Conservation (phyloP, 371 early-diverging fungal genomes). For the Mortierella sp. region DNA sequence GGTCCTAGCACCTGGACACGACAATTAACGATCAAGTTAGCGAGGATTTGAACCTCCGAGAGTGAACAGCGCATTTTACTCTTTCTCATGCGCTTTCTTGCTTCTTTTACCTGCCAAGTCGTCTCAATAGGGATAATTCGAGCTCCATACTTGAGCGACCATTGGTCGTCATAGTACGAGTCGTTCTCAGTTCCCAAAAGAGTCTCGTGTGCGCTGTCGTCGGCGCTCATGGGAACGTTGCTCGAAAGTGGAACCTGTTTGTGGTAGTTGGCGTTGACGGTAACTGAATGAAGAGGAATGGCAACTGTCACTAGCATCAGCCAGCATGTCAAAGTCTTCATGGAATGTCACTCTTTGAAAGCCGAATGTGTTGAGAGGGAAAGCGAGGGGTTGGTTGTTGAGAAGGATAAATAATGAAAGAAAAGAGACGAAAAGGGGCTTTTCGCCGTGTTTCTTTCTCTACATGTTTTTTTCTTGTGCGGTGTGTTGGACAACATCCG, state of each 20-base stretch:
- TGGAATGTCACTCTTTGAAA: not conserved
- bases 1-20: constrained; percentile 68
- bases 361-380: not conserved
- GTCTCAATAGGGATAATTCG: not conserved
- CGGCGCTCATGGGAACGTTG: not conserved
- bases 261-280: not conserved
- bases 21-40: not conserved
- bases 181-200: not conserved
- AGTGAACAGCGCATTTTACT: not conserved
- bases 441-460: not conserved
- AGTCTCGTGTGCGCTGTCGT: not conserved
- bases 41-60: constrained; percentile 7
- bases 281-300: not conserved
- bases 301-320: not conserved
- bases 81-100: no score
- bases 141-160: not conserved
- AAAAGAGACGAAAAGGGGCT: not conserved
- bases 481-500: not conserved
- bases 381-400: not conserved
- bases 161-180: not conserved
- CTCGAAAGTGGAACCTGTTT: not conserved
- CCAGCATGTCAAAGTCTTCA: not conserved
- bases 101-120: constrained; percentile 18
- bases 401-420: not conserved
- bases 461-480: not conserved